Conservation (phyloP, 108 stramenopile species). For the Nitzschia putrida region DNA sequence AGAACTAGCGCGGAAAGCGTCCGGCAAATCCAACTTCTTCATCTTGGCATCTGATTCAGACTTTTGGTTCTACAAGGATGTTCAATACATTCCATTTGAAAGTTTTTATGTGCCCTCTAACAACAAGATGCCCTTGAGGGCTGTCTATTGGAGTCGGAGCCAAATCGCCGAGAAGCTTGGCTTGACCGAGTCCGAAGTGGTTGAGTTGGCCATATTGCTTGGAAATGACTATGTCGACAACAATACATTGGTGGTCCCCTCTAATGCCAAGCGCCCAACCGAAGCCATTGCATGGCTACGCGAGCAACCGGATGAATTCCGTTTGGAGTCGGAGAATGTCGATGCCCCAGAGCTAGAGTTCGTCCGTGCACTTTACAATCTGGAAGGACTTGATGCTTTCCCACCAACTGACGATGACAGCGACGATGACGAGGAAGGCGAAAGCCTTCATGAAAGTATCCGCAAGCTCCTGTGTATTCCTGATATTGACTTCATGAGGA, state of each 20-base stretch:
- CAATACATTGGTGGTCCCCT: neutral
- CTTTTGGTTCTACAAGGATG: constrained; percentile 59
- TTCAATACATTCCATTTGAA: constrained; percentile 55
- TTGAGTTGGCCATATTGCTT: constrained; percentile 62
- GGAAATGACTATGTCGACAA: constrained; percentile 71
- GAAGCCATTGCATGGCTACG: neutral
- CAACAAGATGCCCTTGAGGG: constrained; percentile 7
- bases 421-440: neutral
- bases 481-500: too few species aligned
- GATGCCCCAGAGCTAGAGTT: constrained; percentile 29
- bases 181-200: constrained; percentile 47
- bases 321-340: constrained; percentile 11
- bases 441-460: neutral
- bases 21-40: constrained; percentile 38
- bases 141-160: constrained; percentile 17
- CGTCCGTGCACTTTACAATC: constrained; percentile 45
- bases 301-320: constrained; percentile 1
- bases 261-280: neutral
- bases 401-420: neutral
- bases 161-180: constrained; percentile 40
- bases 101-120: constrained; percentile 4
- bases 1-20: constrained; percentile 51
- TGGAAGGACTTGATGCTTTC: constrained; percentile 39
- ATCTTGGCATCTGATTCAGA: constrained; percentile 64
- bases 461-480: too few species aligned